Evolutionary conservation across 2,329 filamentous ascomycete genomes (phyloP).

Genomic region (Trematosphaeria pertusa): DNA sequence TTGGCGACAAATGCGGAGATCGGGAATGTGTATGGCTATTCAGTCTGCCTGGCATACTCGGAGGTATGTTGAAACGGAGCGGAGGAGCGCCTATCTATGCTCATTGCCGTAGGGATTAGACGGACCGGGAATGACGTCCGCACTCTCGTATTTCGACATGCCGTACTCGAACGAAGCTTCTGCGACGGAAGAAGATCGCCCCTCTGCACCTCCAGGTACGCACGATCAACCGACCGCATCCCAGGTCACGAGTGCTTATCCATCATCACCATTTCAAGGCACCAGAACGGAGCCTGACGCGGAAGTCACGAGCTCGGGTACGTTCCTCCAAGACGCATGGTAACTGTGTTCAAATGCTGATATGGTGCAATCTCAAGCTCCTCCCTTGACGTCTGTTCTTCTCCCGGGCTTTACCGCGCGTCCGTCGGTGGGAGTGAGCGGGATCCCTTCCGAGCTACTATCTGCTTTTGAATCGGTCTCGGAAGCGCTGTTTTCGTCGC

Average conservation of each 20-base stretch:
- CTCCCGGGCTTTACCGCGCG: not conserved
- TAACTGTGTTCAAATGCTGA: not conserved
- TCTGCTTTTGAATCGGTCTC: not conserved
- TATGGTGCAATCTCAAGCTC: not conserved
- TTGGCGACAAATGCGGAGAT: not conserved
- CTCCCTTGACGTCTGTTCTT: not conserved
- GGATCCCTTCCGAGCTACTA: not conserved
- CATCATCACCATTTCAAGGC: not conserved
- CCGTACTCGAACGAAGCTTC: not conserved
- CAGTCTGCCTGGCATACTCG: not conserved
- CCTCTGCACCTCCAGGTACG: not conserved
- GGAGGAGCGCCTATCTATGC: not conserved
- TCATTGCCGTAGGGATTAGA: not conserved
- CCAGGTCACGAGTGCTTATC: not conserved
- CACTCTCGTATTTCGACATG: not conserved
- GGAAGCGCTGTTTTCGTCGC: not conserved
- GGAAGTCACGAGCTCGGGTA: not conserved
- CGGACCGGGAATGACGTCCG: not conserved
- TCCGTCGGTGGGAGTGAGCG: not conserved
- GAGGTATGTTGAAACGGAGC: not conserved
- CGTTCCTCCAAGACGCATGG: no score
- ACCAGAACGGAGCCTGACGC: not conserved
- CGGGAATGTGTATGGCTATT: not conserved
- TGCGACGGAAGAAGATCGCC: not conserved
- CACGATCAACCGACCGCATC: not conserved